These are phyloP conservation scores for Martiniozyma asiatica DNA, from an alignment of 1,139 yeast species.

Conservation along the genomic window DNA sequence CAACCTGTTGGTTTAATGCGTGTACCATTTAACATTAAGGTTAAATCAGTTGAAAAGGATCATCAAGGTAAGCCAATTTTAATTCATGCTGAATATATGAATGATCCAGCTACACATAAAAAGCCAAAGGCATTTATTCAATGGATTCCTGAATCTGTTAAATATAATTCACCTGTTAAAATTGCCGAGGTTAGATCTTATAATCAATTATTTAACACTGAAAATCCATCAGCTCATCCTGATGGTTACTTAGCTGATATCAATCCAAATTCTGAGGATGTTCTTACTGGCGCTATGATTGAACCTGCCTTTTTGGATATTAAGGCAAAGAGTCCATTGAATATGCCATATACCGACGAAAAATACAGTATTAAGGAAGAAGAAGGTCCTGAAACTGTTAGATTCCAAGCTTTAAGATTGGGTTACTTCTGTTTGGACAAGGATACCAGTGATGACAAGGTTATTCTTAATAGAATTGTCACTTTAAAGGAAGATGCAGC, in stretches of 20 bases:
- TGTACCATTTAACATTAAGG: slow-evolving; percentile 76
- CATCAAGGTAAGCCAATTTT: slow-evolving; percentile 48
- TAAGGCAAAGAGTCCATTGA: slow-evolving; percentile 64
- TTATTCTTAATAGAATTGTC: slow-evolving; percentile 79
- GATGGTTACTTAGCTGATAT: slow-evolving; percentile 81
- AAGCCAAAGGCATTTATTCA: slow-evolving; percentile 94
- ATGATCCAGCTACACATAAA: slow-evolving; percentile 38
- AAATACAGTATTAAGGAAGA: slow-evolving; percentile 60
- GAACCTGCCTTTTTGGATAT: slow-evolving; percentile 73
- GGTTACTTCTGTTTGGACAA: slow-evolving; percentile 92
- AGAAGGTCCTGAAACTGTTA: slow-evolving; percentile 64
- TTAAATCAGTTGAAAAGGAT: slow-evolving; percentile 56
- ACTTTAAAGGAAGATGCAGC: slow-evolving; percentile 72
- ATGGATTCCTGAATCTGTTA: slow-evolving; percentile 76
- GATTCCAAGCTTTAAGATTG: slow-evolving; percentile 96
- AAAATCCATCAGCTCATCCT: slow-evolving; percentile 81
- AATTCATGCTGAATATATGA: slow-evolving; percentile 74
- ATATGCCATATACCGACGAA: slow-evolving; percentile 45
- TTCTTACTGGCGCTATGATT: slow-evolving; percentile 53
- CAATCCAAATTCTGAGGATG: slow-evolving; percentile 65
- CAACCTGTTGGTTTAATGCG: slow-evolving; percentile 94
- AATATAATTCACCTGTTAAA: slow-evolving; percentile 47
- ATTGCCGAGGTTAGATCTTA: slow-evolving; percentile 75
- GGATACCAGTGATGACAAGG: slow-evolving; percentile 48
- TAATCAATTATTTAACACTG: slow-evolving; percentile 80